Evolutionary conservation across 2,329 filamentous ascomycete species (phyloP).

Genomic region (Phyllosticta paracitricarpa): DNA sequence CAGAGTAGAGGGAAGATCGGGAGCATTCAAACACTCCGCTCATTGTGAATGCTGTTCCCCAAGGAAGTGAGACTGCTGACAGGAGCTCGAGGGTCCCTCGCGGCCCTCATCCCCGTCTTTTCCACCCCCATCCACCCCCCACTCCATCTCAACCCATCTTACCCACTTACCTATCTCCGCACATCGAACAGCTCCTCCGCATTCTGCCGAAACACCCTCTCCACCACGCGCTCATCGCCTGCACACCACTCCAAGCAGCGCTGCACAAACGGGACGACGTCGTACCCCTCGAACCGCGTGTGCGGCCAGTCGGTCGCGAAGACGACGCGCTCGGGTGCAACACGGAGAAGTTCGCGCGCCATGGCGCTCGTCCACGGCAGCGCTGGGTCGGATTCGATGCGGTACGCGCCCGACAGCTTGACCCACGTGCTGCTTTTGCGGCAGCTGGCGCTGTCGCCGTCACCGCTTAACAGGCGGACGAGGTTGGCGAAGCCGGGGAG

Average conservation of each 20-base stretch:
- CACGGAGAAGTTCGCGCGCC: conserved; percentile 38
- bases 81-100: no score
- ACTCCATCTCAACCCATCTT: no score
- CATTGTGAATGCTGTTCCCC: no score
- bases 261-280: conserved; percentile 47
- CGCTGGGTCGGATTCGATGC: conserved; percentile 37
- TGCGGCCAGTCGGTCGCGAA: conserved; percentile 58
- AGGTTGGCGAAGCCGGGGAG: conserved; percentile 42
- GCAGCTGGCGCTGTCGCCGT: conserved; percentile 22
- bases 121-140: neutral
- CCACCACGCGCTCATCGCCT: conserved; percentile 33
- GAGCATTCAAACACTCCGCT: no score
- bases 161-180: neutral
- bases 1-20: no score
- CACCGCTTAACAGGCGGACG: conserved; percentile 31
- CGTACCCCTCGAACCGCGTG: conserved; percentile 48
- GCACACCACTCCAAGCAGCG: conserved; percentile 45
- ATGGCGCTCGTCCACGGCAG: conserved; percentile 40
- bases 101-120: no score
- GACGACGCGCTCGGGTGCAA: conserved; percentile 38
- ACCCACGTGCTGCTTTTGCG: conserved; percentile 36
- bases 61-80: no score
- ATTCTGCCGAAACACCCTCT: conserved; percentile 46
- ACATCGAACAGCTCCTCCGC: conserved; percentile 42
- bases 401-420: conserved; percentile 51